Base-by-base conservation (phyloP, 1,284 basidiomycete genomes). In the Ceratobasidium sp. region DNA sequence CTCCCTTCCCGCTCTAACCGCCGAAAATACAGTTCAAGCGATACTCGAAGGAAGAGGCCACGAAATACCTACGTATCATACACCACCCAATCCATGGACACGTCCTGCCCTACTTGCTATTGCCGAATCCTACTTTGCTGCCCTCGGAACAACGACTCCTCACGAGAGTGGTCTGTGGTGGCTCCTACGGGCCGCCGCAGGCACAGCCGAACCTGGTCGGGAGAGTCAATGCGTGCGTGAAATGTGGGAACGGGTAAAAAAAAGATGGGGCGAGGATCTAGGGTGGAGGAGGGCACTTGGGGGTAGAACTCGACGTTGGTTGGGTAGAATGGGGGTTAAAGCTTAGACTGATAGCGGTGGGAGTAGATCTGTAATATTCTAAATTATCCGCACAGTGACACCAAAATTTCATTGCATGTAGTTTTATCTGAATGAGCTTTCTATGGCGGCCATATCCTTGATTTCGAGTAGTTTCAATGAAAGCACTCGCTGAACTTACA, bases 181-280 rank as follows among this genome's bases (percentile, higher is more conserved):
- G 69, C 46, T 71, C 21, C 26, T 71, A 8, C 55, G 69, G 8
- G 69, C 69, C 28, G 57, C 69, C 9, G 69, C 55, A 21, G 69
- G 69, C 16, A 71, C 69, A 30, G 69, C 69, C 7, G 69, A 71
- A 23, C 55, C 57, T 14, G 69, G 69, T 4, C 43, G 69, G 16
- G 69, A 71, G 49, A 71, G 69, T 35, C 30, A 71, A 43, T 35
- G 69, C 23, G 69, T 71, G 23, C 57, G 69, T 21, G 69, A 71
- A 28, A 35, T 61, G 30, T 71, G 69, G 69, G 47, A 71, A 23
- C 46, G 57, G 14, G 69, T 61, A 16, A 46, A 61, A 28, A 30
- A 52, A 35, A 44, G 69, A 35, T 71, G 69, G 69, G 69, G 69
- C 18, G 57, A 32, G 18, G 69, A 71, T 52, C 32, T 71, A 9